phyloP scores from a whole-genome alignment of 495 filamentous ascomycete genomes.

The Rusavskia elegans region DNA sequence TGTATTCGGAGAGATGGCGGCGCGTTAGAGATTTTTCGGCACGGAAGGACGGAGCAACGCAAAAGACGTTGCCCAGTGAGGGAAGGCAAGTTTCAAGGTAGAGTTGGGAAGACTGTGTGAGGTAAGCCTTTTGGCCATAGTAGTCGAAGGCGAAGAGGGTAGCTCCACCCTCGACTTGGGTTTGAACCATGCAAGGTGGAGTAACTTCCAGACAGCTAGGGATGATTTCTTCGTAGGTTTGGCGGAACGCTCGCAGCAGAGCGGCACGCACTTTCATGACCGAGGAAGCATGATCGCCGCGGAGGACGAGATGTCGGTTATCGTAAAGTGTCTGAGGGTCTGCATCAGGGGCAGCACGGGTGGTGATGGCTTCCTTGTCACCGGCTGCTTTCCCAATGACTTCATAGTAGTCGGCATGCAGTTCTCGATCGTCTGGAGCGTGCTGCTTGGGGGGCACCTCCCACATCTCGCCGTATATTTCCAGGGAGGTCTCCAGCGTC shows the following conservation, averaged over 20 bases:
- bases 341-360: slow-evolving; percentile 64
- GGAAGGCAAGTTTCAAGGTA: slow-evolving; percentile 95
- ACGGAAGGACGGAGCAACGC: slow-evolving; percentile 96
- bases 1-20: slow-evolving; percentile 90
- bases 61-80: slow-evolving; percentile 85
- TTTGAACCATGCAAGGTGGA: slow-evolving; percentile 95
- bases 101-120: slow-evolving; percentile 94
- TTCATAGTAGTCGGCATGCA: slow-evolving; percentile 88
- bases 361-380: slow-evolving; percentile 88
- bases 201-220: slow-evolving; percentile 53
- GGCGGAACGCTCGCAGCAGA: slow-evolving; percentile 68
- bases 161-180: slow-evolving; percentile 89
- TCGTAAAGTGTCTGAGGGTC: slow-evolving; percentile 72
- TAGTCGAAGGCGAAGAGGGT: slow-evolving; percentile 92
- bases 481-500: slow-evolving; percentile 77
- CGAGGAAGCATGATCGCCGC: slow-evolving; percentile 72
- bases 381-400: slow-evolving; percentile 73
- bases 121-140: slow-evolving; percentile 84
- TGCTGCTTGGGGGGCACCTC: slow-evolving; percentile 63
- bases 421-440: slow-evolving; percentile 76
- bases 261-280: slow-evolving; percentile 86
- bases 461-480: slow-evolving; percentile 76
- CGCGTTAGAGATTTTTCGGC: slow-evolving; percentile 92
- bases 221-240: slow-evolving; percentile 64
- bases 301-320: slow-evolving; percentile 80